These are phyloP conservation scores for Termitomyces bulborhizus DNA, from an alignment of 768 basidiomycete genomes.

Conservation along the genomic window DNA sequence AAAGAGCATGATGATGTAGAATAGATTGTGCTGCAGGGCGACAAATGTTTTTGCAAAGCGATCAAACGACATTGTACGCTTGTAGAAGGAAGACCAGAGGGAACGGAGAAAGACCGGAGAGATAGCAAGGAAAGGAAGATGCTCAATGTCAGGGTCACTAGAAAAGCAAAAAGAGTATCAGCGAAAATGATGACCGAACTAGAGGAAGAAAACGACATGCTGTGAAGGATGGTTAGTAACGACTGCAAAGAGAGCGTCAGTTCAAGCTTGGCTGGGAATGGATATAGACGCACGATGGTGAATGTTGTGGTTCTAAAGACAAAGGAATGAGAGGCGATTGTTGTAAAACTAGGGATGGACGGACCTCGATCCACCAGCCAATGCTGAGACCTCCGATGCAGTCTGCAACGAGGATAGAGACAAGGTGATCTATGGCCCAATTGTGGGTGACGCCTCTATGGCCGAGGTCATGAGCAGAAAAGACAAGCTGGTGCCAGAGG, in stretches of 20 bases:
- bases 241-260: conserved; percentile 39
- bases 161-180: background rate
- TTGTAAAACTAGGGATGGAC: conserved; percentile 21
- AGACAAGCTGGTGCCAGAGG: conserved; percentile 93
- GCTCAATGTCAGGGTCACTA: conserved; percentile 81
- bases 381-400: conserved; percentile 90
- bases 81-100: conserved; percentile 93
- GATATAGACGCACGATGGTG: conserved; percentile 13
- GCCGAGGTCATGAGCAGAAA: conserved; percentile 90
- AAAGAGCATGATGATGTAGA: conserved; percentile 86
- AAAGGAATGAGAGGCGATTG: conserved; percentile 7
- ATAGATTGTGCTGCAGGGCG: conserved; percentile 82
- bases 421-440: conserved; percentile 73
- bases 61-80: conserved; percentile 79
- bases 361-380: conserved; percentile 96
- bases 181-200: too few relatives aligned
- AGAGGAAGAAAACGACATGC: conserved; percentile 33
- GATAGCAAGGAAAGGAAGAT: conserved; percentile 93
- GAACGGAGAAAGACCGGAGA: conserved; percentile 81
- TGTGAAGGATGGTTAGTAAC: conserved; percentile 98
- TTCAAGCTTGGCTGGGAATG: conserved; percentile 2
- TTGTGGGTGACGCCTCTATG: conserved; percentile 91
- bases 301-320: conserved; percentile 61
- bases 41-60: conserved; percentile 58
- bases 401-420: conserved; percentile 77